phyloP scores from a whole-genome alignment of 371 early-diverging fungal species.

The Basidiobolus meristosporus region DNA sequence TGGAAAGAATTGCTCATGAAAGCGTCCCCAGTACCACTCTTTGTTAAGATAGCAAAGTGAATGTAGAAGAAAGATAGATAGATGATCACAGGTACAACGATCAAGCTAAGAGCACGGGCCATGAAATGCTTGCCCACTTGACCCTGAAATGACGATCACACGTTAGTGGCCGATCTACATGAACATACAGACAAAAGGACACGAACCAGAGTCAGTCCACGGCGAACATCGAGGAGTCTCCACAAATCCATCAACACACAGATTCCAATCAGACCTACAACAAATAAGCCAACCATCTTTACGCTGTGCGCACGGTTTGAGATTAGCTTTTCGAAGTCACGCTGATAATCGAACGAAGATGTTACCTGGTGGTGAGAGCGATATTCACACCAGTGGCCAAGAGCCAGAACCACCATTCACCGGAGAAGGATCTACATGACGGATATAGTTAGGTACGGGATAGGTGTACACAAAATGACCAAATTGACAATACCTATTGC shows the following conservation, averaged over 20 bases:
- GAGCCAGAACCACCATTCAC: slow-evolving; percentile 61
- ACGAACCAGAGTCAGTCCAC: slow-evolving; percentile 48
- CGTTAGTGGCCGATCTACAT: not conserved
- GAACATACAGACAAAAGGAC: not conserved
- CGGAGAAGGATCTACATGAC: slow-evolving; percentile 24
- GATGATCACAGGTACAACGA: slow-evolving; percentile 58
- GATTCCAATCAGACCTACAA: slow-evolving; percentile 64
- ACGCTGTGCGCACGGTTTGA: slow-evolving; percentile 24
- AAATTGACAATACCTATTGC: slow-evolving; percentile 26
- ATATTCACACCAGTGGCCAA: slow-evolving; percentile 44
- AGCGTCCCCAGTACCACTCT: slow-evolving; percentile 76
- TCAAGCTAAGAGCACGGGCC: slow-evolving; percentile 51
- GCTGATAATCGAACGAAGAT: too few species aligned
- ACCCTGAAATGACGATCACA: slow-evolving; percentile 13
- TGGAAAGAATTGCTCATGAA: slow-evolving; percentile 85
- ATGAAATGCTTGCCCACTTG: slow-evolving; percentile 37
- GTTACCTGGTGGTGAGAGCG: slow-evolving; percentile 40
- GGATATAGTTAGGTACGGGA: not conserved
- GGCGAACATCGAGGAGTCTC: slow-evolving; percentile 66
- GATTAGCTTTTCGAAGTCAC: too few species aligned
- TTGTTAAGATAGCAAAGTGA: slow-evolving; percentile 58
- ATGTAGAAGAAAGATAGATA: slow-evolving; percentile 71
- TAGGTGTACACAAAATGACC: not conserved
- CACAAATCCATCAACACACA: slow-evolving; percentile 82
- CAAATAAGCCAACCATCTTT: slow-evolving; percentile 90